A percentile compares a stretch with the other conserved stretches of the same genome.
Evolutionary conservation across 345 rosid genomes (phyloP).

Genomic region (Gossypium herbaceum): DNA sequence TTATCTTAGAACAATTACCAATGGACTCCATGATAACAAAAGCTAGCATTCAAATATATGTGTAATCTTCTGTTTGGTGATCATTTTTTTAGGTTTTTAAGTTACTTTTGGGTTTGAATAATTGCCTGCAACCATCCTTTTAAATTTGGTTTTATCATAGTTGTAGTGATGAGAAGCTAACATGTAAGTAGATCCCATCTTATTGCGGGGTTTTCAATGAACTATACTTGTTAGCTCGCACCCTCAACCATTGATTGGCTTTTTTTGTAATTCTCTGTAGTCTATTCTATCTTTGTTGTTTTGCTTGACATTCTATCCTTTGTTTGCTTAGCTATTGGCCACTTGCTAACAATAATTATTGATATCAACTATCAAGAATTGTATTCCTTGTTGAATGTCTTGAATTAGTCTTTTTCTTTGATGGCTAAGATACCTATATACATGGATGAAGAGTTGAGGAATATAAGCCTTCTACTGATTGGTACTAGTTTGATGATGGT

Average conservation of each 20-base stretch:
- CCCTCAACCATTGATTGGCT: not conserved
- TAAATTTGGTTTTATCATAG: not conserved
- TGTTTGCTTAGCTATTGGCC: not conserved
- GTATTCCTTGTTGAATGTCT: not conserved
- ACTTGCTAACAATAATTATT: not conserved
- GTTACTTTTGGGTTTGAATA: not conserved
- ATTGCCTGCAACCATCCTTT: not conserved
- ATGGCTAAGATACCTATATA: not conserved
- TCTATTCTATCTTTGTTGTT: not conserved
- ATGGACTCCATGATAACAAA: no score
- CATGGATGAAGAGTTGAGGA: not conserved
- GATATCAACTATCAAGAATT: not conserved
- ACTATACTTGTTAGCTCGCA: conserved; percentile 42
- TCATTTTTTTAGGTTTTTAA: no score
- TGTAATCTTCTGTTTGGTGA: no score
- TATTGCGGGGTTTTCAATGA: conserved; percentile 28
- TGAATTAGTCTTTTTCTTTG: not conserved
- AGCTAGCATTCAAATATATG: no score
- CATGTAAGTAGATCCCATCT: conserved; percentile 36
- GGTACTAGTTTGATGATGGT: not conserved
- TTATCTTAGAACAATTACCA: no score
- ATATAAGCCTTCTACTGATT: not conserved
- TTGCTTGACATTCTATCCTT: not conserved
- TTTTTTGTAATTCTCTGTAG: not conserved
- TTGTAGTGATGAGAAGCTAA: conserved; percentile 26